phyloP scores from a whole-genome alignment of 257 asterid species.

The Przewalskia tangutica region DNA sequence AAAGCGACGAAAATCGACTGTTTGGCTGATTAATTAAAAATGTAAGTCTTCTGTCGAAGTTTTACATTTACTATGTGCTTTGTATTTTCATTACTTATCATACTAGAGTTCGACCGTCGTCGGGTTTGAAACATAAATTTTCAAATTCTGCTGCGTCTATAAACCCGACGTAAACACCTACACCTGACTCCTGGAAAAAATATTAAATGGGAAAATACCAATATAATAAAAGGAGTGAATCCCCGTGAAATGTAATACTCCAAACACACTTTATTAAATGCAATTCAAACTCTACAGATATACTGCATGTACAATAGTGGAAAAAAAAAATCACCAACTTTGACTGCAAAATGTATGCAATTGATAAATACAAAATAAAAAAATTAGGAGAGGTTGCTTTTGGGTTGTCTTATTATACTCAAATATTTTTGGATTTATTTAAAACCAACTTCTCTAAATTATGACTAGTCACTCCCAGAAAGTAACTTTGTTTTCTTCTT shows the following conservation, averaged over 20 bases:
- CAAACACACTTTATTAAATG: background rate
- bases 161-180: too few species aligned
- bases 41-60: too few species aligned
- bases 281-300: background rate
- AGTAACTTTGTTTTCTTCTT: constrained; percentile 6
- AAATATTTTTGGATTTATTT: background rate
- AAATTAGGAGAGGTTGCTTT: background rate
- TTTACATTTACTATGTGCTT: too few species aligned
- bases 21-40: too few species aligned
- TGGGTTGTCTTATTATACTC: background rate
- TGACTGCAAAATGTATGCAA: background rate
- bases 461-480: background rate
- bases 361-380: background rate
- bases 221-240: background rate
- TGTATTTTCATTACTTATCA: too few species aligned
- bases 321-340: background rate
- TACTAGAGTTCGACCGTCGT: too few species aligned
- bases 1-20: too few species aligned
- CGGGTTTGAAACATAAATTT: too few species aligned
- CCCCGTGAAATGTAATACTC: too few species aligned
- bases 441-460: background rate
- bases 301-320: background rate
- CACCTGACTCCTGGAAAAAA: too few species aligned
- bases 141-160: too few species aligned
- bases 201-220: background rate